These are phyloP conservation scores for Aspergillus pseudoviridinutans DNA, from an alignment of 2,329 filamentous ascomycete species.

Conservation along the genomic window DNA sequence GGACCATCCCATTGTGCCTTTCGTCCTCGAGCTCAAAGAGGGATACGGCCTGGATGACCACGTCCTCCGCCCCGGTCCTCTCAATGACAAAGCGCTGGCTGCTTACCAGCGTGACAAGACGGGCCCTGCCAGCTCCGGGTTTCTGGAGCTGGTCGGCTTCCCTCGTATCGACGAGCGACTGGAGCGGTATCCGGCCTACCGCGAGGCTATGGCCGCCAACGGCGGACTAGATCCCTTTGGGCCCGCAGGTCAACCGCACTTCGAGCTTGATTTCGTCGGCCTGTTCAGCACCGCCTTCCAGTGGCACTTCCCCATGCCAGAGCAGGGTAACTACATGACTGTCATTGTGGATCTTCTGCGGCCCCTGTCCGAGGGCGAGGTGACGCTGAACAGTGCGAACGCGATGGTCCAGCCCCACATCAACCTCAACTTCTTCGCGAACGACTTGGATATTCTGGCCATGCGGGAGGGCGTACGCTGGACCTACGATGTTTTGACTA, in stretches of 20 bases:
- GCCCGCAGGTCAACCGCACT: constrained; percentile 56
- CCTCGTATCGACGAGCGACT: constrained; percentile 56
- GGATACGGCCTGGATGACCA: constrained; percentile 39
- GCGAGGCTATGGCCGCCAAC: constrained; percentile 39
- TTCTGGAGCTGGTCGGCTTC: constrained; percentile 54
- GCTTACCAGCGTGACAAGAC: constrained; percentile 38
- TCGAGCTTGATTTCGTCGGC: constrained; percentile 59
- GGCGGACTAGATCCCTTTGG: constrained; percentile 51
- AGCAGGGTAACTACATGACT: constrained; percentile 50
- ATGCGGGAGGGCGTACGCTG: constrained; percentile 57
- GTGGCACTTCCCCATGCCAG: constrained; percentile 45
- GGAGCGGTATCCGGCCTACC: constrained; percentile 48
- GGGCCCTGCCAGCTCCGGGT: constrained; percentile 40
- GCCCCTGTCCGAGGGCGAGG: constrained; percentile 41
- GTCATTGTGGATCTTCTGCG: constrained; percentile 53
- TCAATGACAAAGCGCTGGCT: constrained; percentile 29
- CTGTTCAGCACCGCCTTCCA: constrained; percentile 54
- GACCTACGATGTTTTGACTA: constrained; percentile 53
- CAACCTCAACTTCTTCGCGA: constrained; percentile 44
- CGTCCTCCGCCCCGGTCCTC: constrained; percentile 34
- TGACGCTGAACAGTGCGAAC: constrained; percentile 40
- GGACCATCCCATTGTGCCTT: constrained; percentile 41
- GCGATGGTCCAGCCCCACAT: constrained; percentile 38
- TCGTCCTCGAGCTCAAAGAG: constrained; percentile 43
- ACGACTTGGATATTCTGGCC: constrained; percentile 53